Percentiles rank a stretch among this genome's conserved stretches.
Conservation (phyloP, 208 protist genomes). For the Trypanosomatidae sp. region DNA sequence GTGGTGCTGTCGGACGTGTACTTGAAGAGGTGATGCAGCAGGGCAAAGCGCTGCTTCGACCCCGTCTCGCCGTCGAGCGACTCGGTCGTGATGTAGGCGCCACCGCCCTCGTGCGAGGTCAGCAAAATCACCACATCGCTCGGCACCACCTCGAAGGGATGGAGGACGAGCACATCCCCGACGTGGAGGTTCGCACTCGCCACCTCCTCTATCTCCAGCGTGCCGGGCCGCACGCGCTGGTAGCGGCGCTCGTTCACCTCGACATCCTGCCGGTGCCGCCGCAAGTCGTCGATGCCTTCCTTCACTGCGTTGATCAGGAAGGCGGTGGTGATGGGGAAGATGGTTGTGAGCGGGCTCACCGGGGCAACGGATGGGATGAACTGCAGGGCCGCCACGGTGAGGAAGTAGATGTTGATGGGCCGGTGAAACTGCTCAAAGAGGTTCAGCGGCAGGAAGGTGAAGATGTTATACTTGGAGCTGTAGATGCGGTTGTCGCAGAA, state of each 20-base stretch:
- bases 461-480: conserved; percentile 94
- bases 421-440: conserved; percentile 95
- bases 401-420: conserved; percentile 96
- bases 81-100: conserved; percentile 85
- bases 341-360: conserved; percentile 86
- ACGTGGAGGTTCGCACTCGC: conserved; percentile 64
- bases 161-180: conserved; percentile 77
- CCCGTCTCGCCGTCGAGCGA: conserved; percentile 91
- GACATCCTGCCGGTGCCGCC: conserved; percentile 61
- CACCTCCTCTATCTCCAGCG: conserved; percentile 37
- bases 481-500: conserved; percentile 83
- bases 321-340: conserved; percentile 90
- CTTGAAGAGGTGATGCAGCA: conserved; percentile 44
- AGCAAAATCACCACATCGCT: conserved; percentile 86
- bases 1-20: conserved; percentile 10
- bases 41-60: conserved; percentile 69
- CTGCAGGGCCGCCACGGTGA: conserved; percentile 90
- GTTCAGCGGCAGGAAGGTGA: conserved; percentile 95
- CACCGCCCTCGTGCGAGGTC: conserved; percentile 67
- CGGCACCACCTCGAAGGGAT: conserved; percentile 77
- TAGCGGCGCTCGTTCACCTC: conserved; percentile 63
- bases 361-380: conserved; percentile 79
- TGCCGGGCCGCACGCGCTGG: conserved; percentile 42
- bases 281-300: conserved; percentile 92
- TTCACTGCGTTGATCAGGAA: conserved; percentile 90